Conservation (phyloP, 768 basidiomycete species). For the Amanita pallidorosea region DNA sequence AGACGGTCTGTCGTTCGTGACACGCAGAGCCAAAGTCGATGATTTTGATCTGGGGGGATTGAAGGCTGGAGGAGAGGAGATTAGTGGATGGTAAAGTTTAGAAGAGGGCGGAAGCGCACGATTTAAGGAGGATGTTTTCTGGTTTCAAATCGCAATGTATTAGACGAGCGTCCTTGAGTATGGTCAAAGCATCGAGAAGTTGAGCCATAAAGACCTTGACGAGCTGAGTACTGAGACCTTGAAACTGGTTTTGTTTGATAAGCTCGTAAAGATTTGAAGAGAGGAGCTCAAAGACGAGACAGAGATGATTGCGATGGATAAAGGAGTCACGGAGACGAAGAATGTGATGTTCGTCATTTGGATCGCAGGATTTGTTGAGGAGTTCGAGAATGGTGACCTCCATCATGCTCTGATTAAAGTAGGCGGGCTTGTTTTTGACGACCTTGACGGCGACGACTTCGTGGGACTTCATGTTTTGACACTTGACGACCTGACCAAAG, state of each 20-base stretch:
- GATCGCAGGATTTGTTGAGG: slow-evolving; percentile 90
- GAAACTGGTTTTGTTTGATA: slow-evolving; percentile 99
- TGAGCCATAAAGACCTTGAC: slow-evolving; percentile 99
- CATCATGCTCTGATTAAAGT: slow-evolving; percentile 99
- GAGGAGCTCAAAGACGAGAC: slow-evolving; percentile 94
- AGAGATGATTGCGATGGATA: slow-evolving; percentile 92
- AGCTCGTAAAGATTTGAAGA: slow-evolving; percentile 98
- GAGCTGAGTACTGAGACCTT: slow-evolving; percentile 90
- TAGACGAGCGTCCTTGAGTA: slow-evolving; percentile 89
- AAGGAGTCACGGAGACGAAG: slow-evolving; percentile 91
- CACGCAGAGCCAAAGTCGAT: slow-evolving; percentile 99
- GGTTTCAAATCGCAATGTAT: slow-evolving; percentile 99
- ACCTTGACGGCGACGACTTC: slow-evolving; percentile 99
- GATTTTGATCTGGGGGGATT: slow-evolving; percentile 97
- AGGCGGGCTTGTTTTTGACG: slow-evolving; percentile 99
- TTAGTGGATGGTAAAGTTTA: neutral
- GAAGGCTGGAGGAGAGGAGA: slow-evolving; percentile 44
- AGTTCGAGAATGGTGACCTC: slow-evolving; percentile 96
- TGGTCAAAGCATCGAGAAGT: slow-evolving; percentile 81
- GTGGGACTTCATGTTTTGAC: slow-evolving; percentile 99
- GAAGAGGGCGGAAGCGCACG: slow-evolving; percentile 34
- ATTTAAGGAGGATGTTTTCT: slow-evolving; percentile 95
- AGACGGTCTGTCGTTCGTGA: slow-evolving; percentile 98
- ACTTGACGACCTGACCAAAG: slow-evolving; percentile 99
- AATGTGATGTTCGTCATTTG: slow-evolving; percentile 93